Base-by-base conservation (phyloP, 2,329 filamentous ascomycete species). In the Rhynchosporium secalis region DNA sequence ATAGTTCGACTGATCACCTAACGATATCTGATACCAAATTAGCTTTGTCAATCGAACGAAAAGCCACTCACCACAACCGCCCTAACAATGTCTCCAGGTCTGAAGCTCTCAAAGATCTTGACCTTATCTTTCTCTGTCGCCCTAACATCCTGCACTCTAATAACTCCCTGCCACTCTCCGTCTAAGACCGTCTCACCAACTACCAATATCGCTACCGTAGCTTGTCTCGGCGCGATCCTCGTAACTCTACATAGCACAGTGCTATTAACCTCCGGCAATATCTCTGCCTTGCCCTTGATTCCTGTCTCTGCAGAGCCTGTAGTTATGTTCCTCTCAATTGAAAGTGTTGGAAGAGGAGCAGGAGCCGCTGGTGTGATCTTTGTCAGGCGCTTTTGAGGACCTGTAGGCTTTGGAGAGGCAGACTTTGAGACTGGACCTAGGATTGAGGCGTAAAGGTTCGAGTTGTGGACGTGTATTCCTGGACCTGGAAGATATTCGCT, bases 81-180 rank as follows among this genome's bases (percentile, higher is more conserved):
- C 56, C 91, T 80, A 57, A 99, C 91, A 68, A 98, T 86, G 78
- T 99, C 95, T 0, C 95, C 95, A 0, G 96, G 93, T 68, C 92
- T 84, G 74, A 98, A 98, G 72, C 89, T 91, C 75, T 96, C 92
- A 68, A 91, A 88, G 66, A 98, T 90, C 75, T 90, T 91, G 48
- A 97, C 91, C 70, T 91, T 91, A 75, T 98, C 95, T 78, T 97
- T 96, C 78, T 99, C 95, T 20, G 95, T 96, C 3, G 92, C 92
- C 61, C 95, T 84, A 40, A 99, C 91, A 74, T 99, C 95, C 78
- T 98, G 94, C 66, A 88, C 86, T 20, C 92, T 84, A 64, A 96
- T 92, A 65, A 96, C 79, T 4, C 90, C 92, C 76, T 92, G 89
- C 84, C 93, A 96, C 69, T 92, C 89, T 56, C 91, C 89, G 69